Conservation (phyloP, 139 green algal genomes). For the Coelastrella sp. region DNA sequence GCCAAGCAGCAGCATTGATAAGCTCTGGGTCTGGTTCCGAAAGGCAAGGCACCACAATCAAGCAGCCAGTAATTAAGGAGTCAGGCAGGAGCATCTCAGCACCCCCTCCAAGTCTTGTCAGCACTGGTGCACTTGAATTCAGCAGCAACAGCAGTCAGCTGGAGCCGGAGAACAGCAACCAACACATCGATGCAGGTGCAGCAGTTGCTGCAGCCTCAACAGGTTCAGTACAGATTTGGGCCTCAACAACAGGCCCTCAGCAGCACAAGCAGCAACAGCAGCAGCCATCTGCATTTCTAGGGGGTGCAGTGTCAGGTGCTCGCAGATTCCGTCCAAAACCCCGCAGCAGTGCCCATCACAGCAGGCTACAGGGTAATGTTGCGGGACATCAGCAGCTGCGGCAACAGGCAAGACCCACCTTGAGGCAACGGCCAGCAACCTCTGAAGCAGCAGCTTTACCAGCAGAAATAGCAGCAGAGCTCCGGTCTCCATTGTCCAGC, state of each 20-base stretch:
- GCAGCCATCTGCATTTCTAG: neutral
- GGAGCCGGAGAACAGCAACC: neutral
- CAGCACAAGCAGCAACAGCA: slow-evolving; percentile 4
- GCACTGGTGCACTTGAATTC: neutral
- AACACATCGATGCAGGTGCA: neutral
- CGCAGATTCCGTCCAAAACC: too few species aligned
- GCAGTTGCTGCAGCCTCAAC: neutral
- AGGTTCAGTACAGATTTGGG: neutral
- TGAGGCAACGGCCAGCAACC: too few species aligned
- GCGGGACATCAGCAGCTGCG: neutral
- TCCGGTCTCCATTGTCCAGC: too few species aligned
- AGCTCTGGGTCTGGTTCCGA: too few species aligned
- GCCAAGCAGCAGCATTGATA: neutral
- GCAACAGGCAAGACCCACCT: too few species aligned
- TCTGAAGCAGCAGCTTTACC: slow-evolving; percentile 11
- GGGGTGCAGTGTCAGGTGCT: too few species aligned
- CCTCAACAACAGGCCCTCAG: neutral
- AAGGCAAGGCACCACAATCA: too few species aligned
- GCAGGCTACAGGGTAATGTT: too few species aligned
- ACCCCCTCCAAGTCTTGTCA: too few species aligned
- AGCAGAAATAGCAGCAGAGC: neutral
- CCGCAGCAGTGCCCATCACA: too few species aligned
- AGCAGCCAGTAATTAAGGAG: too few species aligned
- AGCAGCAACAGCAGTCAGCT: neutral
- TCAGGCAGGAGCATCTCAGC: too few species aligned